Base-by-base conservation (phyloP, 2,329 filamentous ascomycete genomes). In the Ceratocystis cacaofunesta region DNA sequence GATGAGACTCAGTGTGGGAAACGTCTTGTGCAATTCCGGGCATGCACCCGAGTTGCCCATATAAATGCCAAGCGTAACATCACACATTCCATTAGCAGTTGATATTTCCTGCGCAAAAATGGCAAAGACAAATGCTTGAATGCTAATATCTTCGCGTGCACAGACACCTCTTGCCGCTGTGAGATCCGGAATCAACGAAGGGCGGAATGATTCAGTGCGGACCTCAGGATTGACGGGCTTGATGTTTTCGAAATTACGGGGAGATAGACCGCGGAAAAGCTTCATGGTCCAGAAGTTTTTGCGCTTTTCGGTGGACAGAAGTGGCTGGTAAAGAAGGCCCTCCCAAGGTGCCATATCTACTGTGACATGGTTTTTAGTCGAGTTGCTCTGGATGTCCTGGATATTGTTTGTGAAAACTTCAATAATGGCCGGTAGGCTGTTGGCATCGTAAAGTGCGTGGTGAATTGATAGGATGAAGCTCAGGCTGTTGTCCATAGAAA, bases 361-460 rank as follows among this genome's bases (percentile, higher is more conserved):
- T 3, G 65, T 62, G 5, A 41, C 17, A 41, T 15, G 3, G 1
- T 17, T n/a, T 55, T 55, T 10, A 58, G 17, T 7, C 2, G n/a
- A 8, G 15, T n/a, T n/a, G 15, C 2, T 58, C 32, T 36, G 28
- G 4, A n/a, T 30, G 17, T 15, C 32, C 19, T 36, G 55, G 30
- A 58, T 36, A n/a, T 58, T 58, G 12, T 58, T 62, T 1, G 68
- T 19, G 30, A 79, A 74, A 0, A 73, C 71, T 1, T 79, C 72
- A 25, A 90, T 76, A 5, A 95, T 75, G 0, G 80, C 72, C 0
- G 85, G 82, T 3, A 96, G 77, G 70, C 89, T 94, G 67, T 95
- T 80, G 5, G 86, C 91, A 72, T 96, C 92, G 71, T 96, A 97
- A 0, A 96, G 78, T 0, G 89, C 88, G 72, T 97, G 92, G 68